These are phyloP conservation scores for Hymenoscyphus albidus DNA, from an alignment of 2,329 filamentous ascomycete genomes.

Conservation along the genomic window DNA sequence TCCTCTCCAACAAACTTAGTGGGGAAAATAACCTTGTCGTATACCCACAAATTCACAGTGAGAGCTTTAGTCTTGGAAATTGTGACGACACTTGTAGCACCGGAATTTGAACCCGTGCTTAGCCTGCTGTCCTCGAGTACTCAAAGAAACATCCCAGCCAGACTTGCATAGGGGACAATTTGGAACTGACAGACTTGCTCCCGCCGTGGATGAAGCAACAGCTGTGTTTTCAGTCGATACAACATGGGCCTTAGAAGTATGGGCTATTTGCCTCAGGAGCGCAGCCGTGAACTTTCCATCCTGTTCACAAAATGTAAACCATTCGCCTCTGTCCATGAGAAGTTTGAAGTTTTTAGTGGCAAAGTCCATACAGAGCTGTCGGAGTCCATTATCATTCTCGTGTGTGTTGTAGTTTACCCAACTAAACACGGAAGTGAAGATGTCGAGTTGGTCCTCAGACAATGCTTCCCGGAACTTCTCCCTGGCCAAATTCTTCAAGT, in stretches of 20 bases:
- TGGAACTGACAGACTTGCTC: no score
- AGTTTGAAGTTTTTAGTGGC: not conserved
- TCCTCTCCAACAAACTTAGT: no score
- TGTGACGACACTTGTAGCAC: no score
- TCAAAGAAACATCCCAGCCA: no score
- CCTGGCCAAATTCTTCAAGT: not conserved
- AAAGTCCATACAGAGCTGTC: not conserved
- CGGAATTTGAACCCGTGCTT: no score
- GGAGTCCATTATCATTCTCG: not conserved
- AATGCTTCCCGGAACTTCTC: not conserved
- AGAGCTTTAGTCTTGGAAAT: no score
- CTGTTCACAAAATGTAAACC: not conserved
- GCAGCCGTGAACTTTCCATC: not conserved
- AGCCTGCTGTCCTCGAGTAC: no score
- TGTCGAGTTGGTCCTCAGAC: not conserved
- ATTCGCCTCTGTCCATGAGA: not conserved
- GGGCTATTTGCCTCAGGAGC: not conserved
- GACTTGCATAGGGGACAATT: no score
- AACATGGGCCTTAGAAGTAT: not conserved
- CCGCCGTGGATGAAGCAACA: no score
- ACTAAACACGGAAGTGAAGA: not conserved
- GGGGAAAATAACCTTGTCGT: no score
- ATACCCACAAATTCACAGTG: no score
- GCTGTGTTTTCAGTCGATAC: no score
- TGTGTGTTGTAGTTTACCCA: not conserved